A percentile compares a stretch with the other conserved stretches of the same genome.
Evolutionary conservation across 1,284 basidiomycete species (phyloP).

Genomic region (Cryptococcus sp.): DNA sequence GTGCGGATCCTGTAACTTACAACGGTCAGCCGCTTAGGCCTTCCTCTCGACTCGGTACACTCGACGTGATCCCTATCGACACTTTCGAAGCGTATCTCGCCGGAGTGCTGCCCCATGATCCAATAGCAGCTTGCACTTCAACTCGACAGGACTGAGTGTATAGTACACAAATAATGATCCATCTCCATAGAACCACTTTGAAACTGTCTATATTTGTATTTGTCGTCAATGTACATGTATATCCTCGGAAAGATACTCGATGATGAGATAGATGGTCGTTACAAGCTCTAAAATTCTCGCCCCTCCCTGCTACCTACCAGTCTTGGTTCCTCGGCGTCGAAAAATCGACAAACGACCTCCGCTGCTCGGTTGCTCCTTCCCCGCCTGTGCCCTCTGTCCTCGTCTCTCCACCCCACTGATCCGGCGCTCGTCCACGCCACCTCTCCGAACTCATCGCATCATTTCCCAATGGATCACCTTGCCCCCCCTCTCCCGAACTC

Average conservation of each 20-base stretch:
- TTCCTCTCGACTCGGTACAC: slow-evolving; percentile 26
- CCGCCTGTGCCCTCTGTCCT: not conserved
- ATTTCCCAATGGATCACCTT: not conserved
- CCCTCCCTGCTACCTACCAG: not conserved
- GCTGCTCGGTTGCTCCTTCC: not conserved
- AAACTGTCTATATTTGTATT: too few relatives aligned
- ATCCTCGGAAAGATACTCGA: too few relatives aligned
- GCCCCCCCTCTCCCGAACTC: not conserved
- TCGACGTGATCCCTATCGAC: slow-evolving; percentile 25
- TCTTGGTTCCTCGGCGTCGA: not conserved
- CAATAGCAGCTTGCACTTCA: slow-evolving; percentile 14
- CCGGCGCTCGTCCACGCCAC: not conserved
- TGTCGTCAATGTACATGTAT: too few relatives aligned
- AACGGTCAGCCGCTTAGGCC: slow-evolving; percentile 30
- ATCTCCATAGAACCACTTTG: too few relatives aligned
- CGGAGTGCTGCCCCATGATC: slow-evolving; percentile 17
- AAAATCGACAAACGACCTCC: slow-evolving; percentile 2
- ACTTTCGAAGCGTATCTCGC: slow-evolving; percentile 25
- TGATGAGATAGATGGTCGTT: too few relatives aligned
- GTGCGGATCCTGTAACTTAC: slow-evolving; percentile 29
- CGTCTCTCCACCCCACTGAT: not conserved
- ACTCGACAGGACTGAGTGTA: too few relatives aligned
- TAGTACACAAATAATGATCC: too few relatives aligned
- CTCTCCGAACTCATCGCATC: not conserved
- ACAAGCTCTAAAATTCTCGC: too few relatives aligned